These are phyloP conservation scores for Lepidium sativum DNA, from an alignment of 345 rosid genomes.

Conservation along the genomic window DNA sequence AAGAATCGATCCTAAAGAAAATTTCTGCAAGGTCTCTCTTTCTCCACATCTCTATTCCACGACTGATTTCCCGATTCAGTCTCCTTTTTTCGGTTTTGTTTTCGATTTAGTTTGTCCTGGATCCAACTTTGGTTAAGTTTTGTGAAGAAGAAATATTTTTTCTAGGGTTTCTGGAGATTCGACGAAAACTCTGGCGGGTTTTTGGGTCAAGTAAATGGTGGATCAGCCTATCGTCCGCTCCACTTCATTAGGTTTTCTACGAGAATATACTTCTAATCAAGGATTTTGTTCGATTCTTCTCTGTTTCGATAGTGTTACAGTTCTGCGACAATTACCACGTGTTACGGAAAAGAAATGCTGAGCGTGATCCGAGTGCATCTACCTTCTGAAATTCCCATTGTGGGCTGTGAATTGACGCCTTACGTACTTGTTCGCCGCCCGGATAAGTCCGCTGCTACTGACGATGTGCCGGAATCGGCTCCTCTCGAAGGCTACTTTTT, in stretches of 20 bases:
- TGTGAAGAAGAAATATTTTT: background rate
- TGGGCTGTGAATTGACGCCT: slow-evolving; percentile 96
- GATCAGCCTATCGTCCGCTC: slow-evolving; percentile 56
- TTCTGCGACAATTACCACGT: slow-evolving; percentile 29
- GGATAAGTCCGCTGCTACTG: slow-evolving; percentile 51
- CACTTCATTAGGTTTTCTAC: slow-evolving; percentile 3
- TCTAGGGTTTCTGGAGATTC: slow-evolving; percentile 15
- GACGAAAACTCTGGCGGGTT: slow-evolving; percentile 38
- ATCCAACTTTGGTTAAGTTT: background rate
- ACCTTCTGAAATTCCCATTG: slow-evolving; percentile 96
- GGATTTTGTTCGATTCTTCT: slow-evolving; percentile 10
- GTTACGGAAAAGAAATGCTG: slow-evolving; percentile 69
- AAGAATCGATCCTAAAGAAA: slow-evolving; percentile 21
- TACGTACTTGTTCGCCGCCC: slow-evolving; percentile 80
- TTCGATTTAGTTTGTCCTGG: background rate
- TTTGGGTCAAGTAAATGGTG: slow-evolving; percentile 51
- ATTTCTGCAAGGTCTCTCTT: slow-evolving; percentile 7
- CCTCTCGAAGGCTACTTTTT: slow-evolving; percentile 81
- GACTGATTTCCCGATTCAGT: background rate
- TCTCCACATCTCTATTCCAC: background rate
- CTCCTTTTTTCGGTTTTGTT: background rate
- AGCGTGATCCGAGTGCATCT: slow-evolving; percentile 94
- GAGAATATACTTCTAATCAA: background rate
- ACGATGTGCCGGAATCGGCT: slow-evolving; percentile 80
- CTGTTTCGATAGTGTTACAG: slow-evolving; percentile 25